A percentile compares a stretch with the other conserved stretches of the same genome.
Evolutionary conservation across 768 basidiomycete genomes (phyloP).

Genomic region (Termitomyces sp.): DNA sequence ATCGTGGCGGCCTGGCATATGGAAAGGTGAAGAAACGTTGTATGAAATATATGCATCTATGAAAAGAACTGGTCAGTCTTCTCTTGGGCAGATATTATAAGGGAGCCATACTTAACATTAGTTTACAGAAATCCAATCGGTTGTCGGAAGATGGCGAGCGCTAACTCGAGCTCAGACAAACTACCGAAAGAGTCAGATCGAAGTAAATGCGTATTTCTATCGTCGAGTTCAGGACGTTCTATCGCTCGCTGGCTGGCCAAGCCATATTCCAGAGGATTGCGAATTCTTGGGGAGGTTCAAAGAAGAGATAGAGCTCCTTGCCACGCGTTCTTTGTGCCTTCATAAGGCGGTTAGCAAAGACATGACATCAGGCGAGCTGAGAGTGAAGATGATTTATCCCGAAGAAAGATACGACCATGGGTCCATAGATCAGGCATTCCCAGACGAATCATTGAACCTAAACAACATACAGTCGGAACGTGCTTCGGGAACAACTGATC

Average conservation of each 20-base stretch:
- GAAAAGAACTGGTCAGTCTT: constrained; percentile 8
- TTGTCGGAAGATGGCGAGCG: constrained; percentile 12
- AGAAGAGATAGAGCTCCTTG: constrained; percentile 2
- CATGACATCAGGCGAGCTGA: constrained; percentile 9
- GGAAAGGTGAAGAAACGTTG: constrained; percentile 7
- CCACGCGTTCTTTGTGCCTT: constrained; percentile 3
- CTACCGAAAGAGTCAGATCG: neutral
- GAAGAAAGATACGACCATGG: constrained; percentile 2
- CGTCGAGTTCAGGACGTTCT: constrained; percentile 6
- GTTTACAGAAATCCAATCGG: constrained; percentile 8
- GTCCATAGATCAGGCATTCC: constrained; percentile 12
- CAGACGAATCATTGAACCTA: neutral
- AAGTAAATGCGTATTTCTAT: constrained; percentile 5
- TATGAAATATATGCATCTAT: constrained; percentile 10
- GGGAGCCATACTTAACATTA: neutral
- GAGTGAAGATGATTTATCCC: neutral
- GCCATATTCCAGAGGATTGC: neutral
- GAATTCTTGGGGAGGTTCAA: neutral
- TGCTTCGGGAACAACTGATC: constrained; percentile 9
- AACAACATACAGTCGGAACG: neutral
- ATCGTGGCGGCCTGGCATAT: constrained; percentile 11
- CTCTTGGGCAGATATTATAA: neutral
- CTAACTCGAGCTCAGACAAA: constrained; percentile 11
- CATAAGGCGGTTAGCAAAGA: constrained; percentile 7
- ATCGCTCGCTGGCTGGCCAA: constrained; percentile 13